Base-by-base conservation (phyloP, 352 stramenopile species). In the Sclerospora graminicola region DNA sequence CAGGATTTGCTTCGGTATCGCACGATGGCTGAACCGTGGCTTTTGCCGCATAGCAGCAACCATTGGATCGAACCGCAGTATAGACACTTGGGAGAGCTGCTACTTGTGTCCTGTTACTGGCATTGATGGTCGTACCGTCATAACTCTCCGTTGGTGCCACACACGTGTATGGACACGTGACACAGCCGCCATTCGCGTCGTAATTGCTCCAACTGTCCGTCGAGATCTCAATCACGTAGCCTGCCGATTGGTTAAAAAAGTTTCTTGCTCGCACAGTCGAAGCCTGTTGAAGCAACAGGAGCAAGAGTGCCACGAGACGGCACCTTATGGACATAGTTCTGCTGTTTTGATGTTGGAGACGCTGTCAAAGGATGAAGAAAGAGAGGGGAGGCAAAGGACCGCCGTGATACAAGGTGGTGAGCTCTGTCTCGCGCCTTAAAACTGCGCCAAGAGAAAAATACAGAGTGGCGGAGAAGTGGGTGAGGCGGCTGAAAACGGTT, bases 131-230 rank as follows among this genome's bases (percentile, higher is more conserved):
- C 18, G 74, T 80, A 40, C 78, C 81, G 43, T 83, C 78, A 20
- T 81, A 83, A 31, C 76, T 81, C 19, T 69, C 82, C 5, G 63
- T 58, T 16, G 67, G 76, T 35, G 76, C 72, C 30, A 93, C 68
- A 50, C 81, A 93, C 40, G 81, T 90, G 65, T 90, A 93, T 1
- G 81, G 81, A 29, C 81, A 93, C 35, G 81, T 93, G 27, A 90
- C 76, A 48, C 81, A 90, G 43, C 81, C 81, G 35, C 81, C 74
- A n/a, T 88, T 75, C 5, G 57, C 21, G 26, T 78, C 71, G 63
- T 84, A 88, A 64, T 93, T 93, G 51, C 66, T 83, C 81, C 81
- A 93, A 45, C 84, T 72, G 13, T 56, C 63, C 35, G 79, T 83
- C 23, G 38, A 57, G 42, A 89, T 81, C 16, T 87, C 73, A 54